phyloP scores from a whole-genome alignment of 1,284 basidiomycete species.

The Volvariella volvacea region DNA sequence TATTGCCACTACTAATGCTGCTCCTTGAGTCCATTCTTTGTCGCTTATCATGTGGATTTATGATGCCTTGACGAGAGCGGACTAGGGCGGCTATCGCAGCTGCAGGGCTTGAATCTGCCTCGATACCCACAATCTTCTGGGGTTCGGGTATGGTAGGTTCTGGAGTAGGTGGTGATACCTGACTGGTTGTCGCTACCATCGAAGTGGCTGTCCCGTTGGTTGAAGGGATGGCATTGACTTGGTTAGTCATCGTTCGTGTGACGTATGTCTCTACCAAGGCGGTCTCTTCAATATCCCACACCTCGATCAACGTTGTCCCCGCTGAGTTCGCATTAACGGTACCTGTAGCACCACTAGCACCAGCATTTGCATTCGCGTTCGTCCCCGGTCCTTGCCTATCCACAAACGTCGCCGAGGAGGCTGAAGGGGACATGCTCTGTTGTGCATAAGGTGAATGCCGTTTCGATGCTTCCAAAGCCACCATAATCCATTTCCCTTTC shows the following conservation, averaged over 20 bases:
- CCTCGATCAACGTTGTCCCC: conserved; percentile 54
- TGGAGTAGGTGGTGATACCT: too few species aligned
- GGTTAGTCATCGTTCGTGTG: conserved; percentile 25
- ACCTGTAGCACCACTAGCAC: too few species aligned
- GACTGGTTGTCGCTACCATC: conserved; percentile 23
- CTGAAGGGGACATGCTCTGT: too few species aligned
- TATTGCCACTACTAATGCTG: conserved; percentile 11
- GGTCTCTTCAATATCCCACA: conserved; percentile 76
- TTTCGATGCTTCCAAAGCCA: conserved; percentile 60
- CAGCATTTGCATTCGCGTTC: too few species aligned
- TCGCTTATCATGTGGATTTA: background rate
- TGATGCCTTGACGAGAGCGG: conserved; percentile 31
- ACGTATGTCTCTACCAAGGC: conserved; percentile 62
- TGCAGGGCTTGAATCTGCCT: conserved; percentile 58
- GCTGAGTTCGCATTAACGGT: conserved; percentile 24
- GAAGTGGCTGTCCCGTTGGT: too few species aligned
- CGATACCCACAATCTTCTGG: conserved; percentile 39
- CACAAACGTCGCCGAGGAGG: too few species aligned
- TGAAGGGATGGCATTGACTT: too few species aligned
- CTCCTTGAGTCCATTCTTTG: conserved; percentile 2
- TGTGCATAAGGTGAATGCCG: conserved; percentile 11
- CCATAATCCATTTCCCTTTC: conserved; percentile 84
- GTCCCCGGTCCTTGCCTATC: background rate
- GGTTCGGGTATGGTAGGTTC: conserved; percentile 43
- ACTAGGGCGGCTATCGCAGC: conserved; percentile 59